Base-by-base conservation (phyloP, 139 green algal genomes). In the Picocystis salinarum region DNA sequence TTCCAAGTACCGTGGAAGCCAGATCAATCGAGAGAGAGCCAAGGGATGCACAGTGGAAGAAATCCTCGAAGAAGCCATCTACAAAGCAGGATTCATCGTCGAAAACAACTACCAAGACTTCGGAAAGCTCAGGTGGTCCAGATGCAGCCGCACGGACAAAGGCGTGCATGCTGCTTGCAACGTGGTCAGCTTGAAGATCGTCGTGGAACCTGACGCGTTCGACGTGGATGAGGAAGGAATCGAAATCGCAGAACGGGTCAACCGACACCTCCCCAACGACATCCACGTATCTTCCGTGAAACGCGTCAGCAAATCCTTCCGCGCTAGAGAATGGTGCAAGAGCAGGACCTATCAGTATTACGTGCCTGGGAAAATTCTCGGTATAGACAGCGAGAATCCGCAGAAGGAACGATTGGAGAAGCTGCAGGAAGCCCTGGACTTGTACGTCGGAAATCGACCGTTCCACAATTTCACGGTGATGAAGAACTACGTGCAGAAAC, bases 401-500 rank as follows among this genome's bases (percentile, higher is more conserved):
- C 28, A 2, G 44, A 48, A 40, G 19, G 48, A 15, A 2, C 25
- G n/a, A 4, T 39, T 70, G 40, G 36, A 29, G 10, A 26, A 24
- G 42, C 50, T 78, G 42, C 26, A 40, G 5, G 19, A 23, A 0
- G 61, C 61, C 0, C 53, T 66, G 51, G 20, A 20, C 18, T n/a
- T 36, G 2, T 70, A 64, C 33, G 33, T 68, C 45, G 70, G 70
- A 13, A 45, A 12, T 13, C 55, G 67, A 28, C 34, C 64, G 5
- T 79, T 76, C 50, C 70, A 79, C 53, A 76, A 76, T 42, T 79
- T 64, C 50, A 79, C 70, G 23, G n/a, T n/a, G n/a, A n/a, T n/a
- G n/a, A n/a, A n/a, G n/a, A n/a, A n/a, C n/a, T n/a, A n/a, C n/a
- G n/a, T n/a, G n/a, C n/a, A n/a, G n/a, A n/a, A n/a, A n/a, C n/a